Evolutionary conservation across 805 yeast species (phyloP).

Genomic region (Metschnikowia dekortorum): DNA sequence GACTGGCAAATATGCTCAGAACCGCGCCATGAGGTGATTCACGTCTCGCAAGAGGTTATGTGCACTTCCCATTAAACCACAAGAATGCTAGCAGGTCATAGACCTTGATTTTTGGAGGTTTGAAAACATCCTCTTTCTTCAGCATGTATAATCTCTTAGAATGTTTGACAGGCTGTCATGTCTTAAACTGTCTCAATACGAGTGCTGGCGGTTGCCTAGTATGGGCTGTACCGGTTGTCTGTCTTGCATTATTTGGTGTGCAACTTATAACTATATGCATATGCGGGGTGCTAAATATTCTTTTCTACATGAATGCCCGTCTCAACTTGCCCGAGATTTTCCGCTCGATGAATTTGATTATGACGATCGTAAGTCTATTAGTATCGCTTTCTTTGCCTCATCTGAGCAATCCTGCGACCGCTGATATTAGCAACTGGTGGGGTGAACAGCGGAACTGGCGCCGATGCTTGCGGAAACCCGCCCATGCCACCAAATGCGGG

Average conservation of each 20-base stretch:
- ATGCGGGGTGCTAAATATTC: too few species aligned
- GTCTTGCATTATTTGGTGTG: too few species aligned
- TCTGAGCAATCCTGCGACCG: constrained; percentile 29
- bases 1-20: neutral
- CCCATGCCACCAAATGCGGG: constrained; percentile 15
- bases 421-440: constrained; percentile 19
- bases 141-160: too few species aligned
- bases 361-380: neutral
- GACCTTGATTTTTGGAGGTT: too few species aligned
- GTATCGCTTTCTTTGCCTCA: constrained; percentile 30
- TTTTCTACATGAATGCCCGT: neutral
- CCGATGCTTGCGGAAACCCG: neutral
- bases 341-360: neutral
- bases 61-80: neutral
- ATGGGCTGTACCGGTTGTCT: too few species aligned
- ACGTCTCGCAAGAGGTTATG: neutral
- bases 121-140: too few species aligned
- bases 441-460: constrained; percentile 10
- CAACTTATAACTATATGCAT: too few species aligned
- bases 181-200: too few species aligned
- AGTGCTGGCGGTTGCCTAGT: too few species aligned
- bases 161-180: too few species aligned
- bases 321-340: neutral
- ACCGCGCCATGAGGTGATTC: neutral
- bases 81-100: too few species aligned